Conservation (phyloP, 768 basidiomycete genomes). For the Agrocybe pediades region DNA sequence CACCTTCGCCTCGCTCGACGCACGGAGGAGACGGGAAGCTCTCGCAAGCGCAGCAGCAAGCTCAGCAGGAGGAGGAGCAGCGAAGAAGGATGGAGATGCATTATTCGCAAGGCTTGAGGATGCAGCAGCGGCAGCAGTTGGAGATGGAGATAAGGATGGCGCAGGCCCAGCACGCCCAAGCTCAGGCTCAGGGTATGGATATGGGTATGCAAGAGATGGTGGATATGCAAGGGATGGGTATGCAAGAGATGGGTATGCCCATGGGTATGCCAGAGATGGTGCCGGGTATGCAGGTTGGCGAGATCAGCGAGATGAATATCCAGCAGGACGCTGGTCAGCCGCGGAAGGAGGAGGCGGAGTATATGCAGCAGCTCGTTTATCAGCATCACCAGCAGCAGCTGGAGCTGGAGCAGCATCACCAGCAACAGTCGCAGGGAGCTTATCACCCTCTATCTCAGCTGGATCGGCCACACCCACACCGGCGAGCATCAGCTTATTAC, state of each 20-base stretch:
- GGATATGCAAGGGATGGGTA: not conserved
- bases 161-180: too few species aligned
- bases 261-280: not conserved
- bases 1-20: not conserved
- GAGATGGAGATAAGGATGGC: conserved; percentile 13
- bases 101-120: conserved; percentile 52
- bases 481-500: conserved; percentile 6
- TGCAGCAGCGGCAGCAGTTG: conserved; percentile 43
- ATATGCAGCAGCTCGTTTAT: conserved; percentile 23
- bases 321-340: conserved; percentile 22
- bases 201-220: not conserved
- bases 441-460: conserved; percentile 17
- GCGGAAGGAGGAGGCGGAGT: conserved; percentile 32
- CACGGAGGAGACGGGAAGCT: conserved; percentile 17
- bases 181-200: not conserved
- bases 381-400: not conserved
- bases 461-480: conserved; percentile 7
- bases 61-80: not conserved
- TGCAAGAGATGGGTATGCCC: not conserved
- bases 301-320: conserved; percentile 28
- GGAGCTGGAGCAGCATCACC: conserved; percentile 16
- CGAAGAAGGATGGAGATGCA: conserved; percentile 7
- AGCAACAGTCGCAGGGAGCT: conserved; percentile 3
- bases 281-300: conserved; percentile 33
- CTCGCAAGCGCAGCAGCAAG: conserved; percentile 1